Base-by-base conservation (phyloP, 441 rosid genomes). In the Euphorbia celastroides region DNA sequence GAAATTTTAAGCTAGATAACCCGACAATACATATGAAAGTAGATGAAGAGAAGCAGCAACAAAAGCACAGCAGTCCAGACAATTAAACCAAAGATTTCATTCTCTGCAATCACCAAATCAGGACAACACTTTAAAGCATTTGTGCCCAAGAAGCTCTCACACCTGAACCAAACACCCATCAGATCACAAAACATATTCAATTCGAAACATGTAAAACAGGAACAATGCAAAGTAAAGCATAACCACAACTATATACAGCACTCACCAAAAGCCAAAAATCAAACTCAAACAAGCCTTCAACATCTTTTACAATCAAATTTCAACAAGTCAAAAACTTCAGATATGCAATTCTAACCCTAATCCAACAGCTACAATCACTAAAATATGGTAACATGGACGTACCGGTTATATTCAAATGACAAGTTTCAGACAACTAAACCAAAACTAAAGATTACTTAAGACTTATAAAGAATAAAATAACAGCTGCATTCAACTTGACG, bases 111-210 rank as follows among this genome's bases (percentile, higher is more conserved):
- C 92, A 88, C 70, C 85, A 76, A 79, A 86, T 86, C 98, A 93
- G 90, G 88, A 90, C 86, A 90, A 93, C 88, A 96, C 90, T 84
- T 81, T 87, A 83, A 88, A 87, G 89, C 93, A 90, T 84, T 90
- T 85, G 85, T 87, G 64, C 75, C 93, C 85, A 87, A 83, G 81
- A 87, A 78, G 92, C 88, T 84, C 88, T 87, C 87, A 87, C 86
- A 90, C 98, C 98, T 88, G 96, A 93, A 82, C 80, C 88, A 88
- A 88, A 87, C 77, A 86, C 78, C 76, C 88, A 83, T 86, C 84
- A 84, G 80, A 88, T 73, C 90, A 81, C 79, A 84, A 81, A 77
- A 75, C 83, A 86, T 83, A 86, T 81, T 61, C 65, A 72, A 81
- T 56, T 74, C 74, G 50, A 68, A 81, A 62, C 81, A 74, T 66